These are phyloP conservation scores for Discostella pseudostelligera DNA, from an alignment of 108 stramenopile genomes.

Conservation along the genomic window DNA sequence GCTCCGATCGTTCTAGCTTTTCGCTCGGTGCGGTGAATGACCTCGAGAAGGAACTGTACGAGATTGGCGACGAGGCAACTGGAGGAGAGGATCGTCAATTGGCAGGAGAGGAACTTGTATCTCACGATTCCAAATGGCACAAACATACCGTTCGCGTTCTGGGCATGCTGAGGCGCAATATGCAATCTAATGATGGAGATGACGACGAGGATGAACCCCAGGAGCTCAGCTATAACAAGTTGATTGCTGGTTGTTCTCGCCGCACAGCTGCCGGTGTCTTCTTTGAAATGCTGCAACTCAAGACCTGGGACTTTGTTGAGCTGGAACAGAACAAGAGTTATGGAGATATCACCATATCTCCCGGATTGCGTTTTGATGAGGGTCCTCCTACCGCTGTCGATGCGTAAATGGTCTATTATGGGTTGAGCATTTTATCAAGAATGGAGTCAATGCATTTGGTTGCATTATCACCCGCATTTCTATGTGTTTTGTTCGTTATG, in stretches of 20 bases:
- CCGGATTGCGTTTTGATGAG: conserved; percentile 59
- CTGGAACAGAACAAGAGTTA: conserved; percentile 87
- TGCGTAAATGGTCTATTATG: not conserved
- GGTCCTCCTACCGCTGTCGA: conserved; percentile 11
- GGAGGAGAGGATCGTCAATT: conserved; percentile 58
- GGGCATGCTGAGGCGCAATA: conserved; percentile 59
- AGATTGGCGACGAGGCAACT: conserved; percentile 58
- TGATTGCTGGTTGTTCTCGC: conserved; percentile 66
- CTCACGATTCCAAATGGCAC: conserved; percentile 85
- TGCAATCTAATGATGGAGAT: conserved; percentile 45
- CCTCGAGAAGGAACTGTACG: conserved; percentile 49
- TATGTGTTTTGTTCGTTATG: no score
- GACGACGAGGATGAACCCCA: conserved; percentile 43
- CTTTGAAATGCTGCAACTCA: conserved; percentile 92
- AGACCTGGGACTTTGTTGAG: conserved; percentile 98
- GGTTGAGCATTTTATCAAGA: no score
- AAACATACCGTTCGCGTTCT: conserved; percentile 85
- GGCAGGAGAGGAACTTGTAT: conserved; percentile 57
- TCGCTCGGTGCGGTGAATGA: conserved; percentile 79
- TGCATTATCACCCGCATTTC: no score
- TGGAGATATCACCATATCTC: conserved; percentile 81
- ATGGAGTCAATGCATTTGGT: no score
- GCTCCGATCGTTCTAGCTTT: conserved; percentile 42
- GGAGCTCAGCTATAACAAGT: conserved; percentile 59
- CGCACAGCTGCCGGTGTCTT: conserved; percentile 87